A percentile compares a stretch with the other conserved stretches of the same genome.
Evolutionary conservation across 2,329 filamentous ascomycete species (phyloP).

Genomic region (Clarireedia paspali): DNA sequence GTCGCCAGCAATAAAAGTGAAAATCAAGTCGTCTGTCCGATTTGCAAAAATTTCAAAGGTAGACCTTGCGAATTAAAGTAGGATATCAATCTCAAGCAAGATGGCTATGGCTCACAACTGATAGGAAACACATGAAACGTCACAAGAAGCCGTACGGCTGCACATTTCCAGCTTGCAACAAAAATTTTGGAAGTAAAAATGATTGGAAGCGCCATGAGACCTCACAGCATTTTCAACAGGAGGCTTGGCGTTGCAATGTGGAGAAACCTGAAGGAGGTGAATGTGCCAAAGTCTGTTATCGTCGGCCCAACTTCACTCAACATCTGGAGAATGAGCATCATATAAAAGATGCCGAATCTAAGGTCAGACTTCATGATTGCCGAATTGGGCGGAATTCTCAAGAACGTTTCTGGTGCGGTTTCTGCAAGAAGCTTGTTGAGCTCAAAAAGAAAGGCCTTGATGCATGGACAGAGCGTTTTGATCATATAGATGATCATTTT

Average conservation of each 20-base stretch:
- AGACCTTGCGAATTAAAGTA: slow-evolving; percentile 53
- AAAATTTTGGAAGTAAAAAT: slow-evolving; percentile 82
- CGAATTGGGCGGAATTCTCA: slow-evolving; percentile 59
- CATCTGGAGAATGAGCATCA: slow-evolving; percentile 45
- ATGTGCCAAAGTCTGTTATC: slow-evolving; percentile 54
- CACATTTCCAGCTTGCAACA: slow-evolving; percentile 61
- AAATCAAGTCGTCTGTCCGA: slow-evolving; percentile 29
- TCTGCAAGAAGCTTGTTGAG: slow-evolving; percentile 56
- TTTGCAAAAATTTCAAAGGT: slow-evolving; percentile 40
- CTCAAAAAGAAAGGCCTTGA: slow-evolving; percentile 38
- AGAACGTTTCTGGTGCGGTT: slow-evolving; percentile 77
- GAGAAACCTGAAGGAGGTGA: slow-evolving; percentile 23
- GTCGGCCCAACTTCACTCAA: slow-evolving; percentile 48
- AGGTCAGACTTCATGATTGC: slow-evolving; percentile 42
- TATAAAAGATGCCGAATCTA: slow-evolving; percentile 22
- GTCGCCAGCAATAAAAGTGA: slow-evolving; percentile 23
- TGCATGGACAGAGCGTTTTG: slow-evolving; percentile 52
- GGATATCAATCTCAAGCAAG: slow-evolving; percentile 14
- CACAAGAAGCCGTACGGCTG: slow-evolving; percentile 78
- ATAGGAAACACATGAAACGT: slow-evolving; percentile 75
- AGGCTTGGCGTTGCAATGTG: slow-evolving; percentile 64
- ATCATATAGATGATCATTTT: slow-evolving; percentile 73
- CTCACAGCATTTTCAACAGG: slow-evolving; percentile 64
- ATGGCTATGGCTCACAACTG: slow-evolving; percentile 6
- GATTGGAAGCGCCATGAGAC: slow-evolving; percentile 92